Evolutionary conservation across 352 stramenopile genomes (phyloP).

Genomic region (Globisporangium paroecandrum): DNA sequence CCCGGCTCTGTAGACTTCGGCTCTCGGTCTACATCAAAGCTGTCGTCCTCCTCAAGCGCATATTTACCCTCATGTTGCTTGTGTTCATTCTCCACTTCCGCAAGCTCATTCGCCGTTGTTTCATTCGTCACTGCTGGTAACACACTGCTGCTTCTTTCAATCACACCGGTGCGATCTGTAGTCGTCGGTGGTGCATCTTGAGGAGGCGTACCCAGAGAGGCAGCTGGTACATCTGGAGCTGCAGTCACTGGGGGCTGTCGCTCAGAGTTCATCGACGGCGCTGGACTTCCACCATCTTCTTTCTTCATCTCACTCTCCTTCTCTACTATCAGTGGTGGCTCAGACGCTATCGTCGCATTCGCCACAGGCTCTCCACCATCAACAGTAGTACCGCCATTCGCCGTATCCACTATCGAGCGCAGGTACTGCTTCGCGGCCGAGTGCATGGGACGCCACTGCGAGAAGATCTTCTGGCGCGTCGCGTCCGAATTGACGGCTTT

Average conservation of each 20-base stretch:
- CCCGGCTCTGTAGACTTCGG: not conserved
- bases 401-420: constrained; percentile 10
- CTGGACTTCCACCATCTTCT: not conserved
- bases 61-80: not conserved
- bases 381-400: not conserved
- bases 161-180: not conserved
- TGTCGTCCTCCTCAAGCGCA: not conserved
- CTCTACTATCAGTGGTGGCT: not conserved
- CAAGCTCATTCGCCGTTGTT: not conserved
- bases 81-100: not conserved
- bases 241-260: constrained; percentile 1
- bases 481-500: constrained; percentile 16
- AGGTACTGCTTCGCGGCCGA: constrained; percentile 19
- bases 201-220: not conserved
- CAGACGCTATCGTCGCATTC: not conserved
- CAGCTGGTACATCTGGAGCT: not conserved
- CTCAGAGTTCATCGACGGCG: constrained; percentile 3
- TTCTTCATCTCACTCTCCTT: not conserved
- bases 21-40: not conserved
- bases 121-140: not conserved
- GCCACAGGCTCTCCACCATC: not conserved
- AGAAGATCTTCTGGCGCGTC: constrained; percentile 18
- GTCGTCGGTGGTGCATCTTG: not conserved
- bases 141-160: not conserved
- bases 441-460: constrained; percentile 18